Percentiles rank a stretch among this genome's conserved stretches.
Evolutionary conservation across 2,329 filamentous ascomycete genomes (phyloP).

Genomic region (Monilinia fructigena): DNA sequence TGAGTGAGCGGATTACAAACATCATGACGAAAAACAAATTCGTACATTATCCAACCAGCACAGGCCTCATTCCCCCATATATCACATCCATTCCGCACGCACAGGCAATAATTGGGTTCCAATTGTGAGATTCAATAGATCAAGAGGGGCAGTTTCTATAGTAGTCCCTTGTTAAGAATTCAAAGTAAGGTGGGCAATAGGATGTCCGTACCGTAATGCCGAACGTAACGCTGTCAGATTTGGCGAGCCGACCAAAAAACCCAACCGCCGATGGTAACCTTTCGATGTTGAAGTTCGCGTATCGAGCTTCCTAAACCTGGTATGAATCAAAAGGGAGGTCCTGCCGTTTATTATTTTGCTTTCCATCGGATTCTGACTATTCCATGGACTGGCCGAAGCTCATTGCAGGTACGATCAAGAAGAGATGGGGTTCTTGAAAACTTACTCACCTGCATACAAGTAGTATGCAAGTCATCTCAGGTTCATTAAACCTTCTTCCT

Average conservation of each 20-base stretch:
- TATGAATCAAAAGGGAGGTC: not conserved
- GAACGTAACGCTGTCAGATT: conserved; percentile 2
- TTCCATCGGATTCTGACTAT: not conserved
- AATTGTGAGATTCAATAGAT: conserved; percentile 16
- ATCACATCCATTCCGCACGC: not conserved
- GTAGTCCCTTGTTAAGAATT: not conserved
- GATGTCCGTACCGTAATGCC: conserved; percentile 5
- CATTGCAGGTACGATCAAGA: conserved; percentile 19
- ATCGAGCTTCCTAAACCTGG: conserved; percentile 1
- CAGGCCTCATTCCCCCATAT: conserved; percentile 12
- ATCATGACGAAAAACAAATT: conserved; percentile 4
- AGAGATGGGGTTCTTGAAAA: conserved; percentile 7
- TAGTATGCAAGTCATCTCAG: conserved; percentile 32
- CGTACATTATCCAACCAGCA: not conserved
- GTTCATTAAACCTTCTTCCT: conserved; percentile 21
- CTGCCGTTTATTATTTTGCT: not conserved
- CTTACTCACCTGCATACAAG: conserved; percentile 19
- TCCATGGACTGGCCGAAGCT: not conserved
- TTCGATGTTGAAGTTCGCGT: not conserved
- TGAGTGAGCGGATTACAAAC: not conserved
- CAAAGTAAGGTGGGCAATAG: not conserved
- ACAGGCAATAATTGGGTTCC: conserved; percentile 1
- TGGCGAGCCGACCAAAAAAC: not conserved
- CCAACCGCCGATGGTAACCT: not conserved
- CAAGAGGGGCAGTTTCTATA: not conserved